Conservation (phyloP, 768 basidiomycete genomes). For the Cubamyces lactineus region DNA sequence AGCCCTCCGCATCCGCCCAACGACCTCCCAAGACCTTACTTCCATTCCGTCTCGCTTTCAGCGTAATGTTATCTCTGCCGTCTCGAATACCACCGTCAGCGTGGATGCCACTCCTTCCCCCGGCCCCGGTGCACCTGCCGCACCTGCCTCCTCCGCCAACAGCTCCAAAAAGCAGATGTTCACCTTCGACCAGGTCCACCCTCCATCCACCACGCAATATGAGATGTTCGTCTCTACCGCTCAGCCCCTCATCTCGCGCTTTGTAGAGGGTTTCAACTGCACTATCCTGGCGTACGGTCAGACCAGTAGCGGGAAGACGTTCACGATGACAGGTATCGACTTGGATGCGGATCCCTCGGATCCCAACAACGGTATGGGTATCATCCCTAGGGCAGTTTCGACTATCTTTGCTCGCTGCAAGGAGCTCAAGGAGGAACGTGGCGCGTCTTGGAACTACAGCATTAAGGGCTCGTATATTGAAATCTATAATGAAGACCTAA, state of each 20-base stretch:
- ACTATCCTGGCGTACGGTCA: slow-evolving; percentile 98
- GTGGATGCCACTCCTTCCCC: slow-evolving; percentile 71
- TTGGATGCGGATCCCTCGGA: slow-evolving; percentile 86
- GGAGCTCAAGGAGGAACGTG: slow-evolving; percentile 77
- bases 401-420: slow-evolving; percentile 82
- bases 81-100: slow-evolving; percentile 73
- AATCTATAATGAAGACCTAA: slow-evolving; percentile 98
- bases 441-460: slow-evolving; percentile 72
- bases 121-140: slow-evolving; percentile 52
- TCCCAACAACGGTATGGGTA: slow-evolving; percentile 85
- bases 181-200: slow-evolving; percentile 93
- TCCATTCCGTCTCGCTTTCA: slow-evolving; percentile 95
- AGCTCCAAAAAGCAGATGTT: slow-evolving; percentile 82
- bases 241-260: slow-evolving; percentile 81
- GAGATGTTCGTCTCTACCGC: slow-evolving; percentile 86
- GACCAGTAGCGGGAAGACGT: slow-evolving; percentile 95
- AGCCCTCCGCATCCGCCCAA: slow-evolving; percentile 92
- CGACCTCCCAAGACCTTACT: slow-evolving; percentile 78
- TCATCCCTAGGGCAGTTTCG: slow-evolving; percentile 92
- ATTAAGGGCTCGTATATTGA: slow-evolving; percentile 95
- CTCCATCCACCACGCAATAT: slow-evolving; percentile 83
- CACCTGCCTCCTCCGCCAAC: slow-evolving; percentile 46
- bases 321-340: slow-evolving; percentile 97
- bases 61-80: slow-evolving; percentile 81
- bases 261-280: slow-evolving; percentile 94